Percentiles rank a stretch among this genome's conserved stretches.
Evolutionary conservation across 257 asterid species (phyloP).

Genomic region (Solanum habrochaites): DNA sequence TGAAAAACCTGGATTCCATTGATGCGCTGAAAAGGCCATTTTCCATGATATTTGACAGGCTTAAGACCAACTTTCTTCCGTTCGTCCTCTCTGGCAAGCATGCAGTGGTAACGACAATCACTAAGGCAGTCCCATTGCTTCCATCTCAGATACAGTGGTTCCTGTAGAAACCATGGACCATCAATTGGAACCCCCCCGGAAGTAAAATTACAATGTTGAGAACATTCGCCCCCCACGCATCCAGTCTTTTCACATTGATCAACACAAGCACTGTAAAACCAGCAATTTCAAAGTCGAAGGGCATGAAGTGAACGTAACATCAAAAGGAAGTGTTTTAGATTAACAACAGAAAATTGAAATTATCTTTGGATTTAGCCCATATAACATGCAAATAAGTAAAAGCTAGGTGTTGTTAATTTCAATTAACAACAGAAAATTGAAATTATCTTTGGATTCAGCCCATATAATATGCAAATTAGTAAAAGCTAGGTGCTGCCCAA

Average conservation of each 20-base stretch:
- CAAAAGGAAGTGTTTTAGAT: neutral
- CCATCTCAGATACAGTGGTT: conserved; percentile 80
- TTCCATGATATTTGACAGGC: conserved; percentile 77
- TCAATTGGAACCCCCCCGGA: conserved; percentile 41
- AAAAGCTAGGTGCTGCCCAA: neutral
- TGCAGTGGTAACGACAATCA: conserved; percentile 72
- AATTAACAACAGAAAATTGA: neutral
- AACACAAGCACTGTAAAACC: conserved; percentile 48
- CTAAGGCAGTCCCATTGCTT: conserved; percentile 82
- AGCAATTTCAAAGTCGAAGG: conserved; percentile 6
- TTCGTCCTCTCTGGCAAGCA: conserved; percentile 73
- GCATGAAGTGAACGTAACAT: neutral
- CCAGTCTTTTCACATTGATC: conserved; percentile 77
- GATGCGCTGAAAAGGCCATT: conserved; percentile 73
- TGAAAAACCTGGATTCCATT: conserved; percentile 68
- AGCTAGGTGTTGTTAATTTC: neutral
- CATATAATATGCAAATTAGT: neutral
- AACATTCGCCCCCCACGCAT: conserved; percentile 66
- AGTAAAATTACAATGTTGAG: conserved; percentile 73
- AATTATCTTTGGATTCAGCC: neutral
- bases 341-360: neutral
- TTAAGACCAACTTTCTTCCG: conserved; percentile 48
- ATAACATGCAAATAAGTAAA: neutral
- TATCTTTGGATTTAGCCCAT: neutral
- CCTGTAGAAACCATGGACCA: conserved; percentile 88